Base-by-base conservation (phyloP, 192 early-diverging fungal genomes). In the Rhizophagus sp. region DNA sequence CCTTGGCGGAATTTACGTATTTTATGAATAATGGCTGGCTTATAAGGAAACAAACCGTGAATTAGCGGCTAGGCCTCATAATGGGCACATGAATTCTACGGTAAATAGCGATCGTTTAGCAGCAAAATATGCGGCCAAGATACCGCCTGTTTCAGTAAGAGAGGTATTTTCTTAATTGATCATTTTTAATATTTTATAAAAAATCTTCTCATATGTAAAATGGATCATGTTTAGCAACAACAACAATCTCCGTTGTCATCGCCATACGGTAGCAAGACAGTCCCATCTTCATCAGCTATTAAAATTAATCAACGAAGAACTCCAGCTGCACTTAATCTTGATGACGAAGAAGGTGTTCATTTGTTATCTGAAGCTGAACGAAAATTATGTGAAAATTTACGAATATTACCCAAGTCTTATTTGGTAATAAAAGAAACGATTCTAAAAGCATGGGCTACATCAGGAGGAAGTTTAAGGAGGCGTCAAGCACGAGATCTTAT, bases 391-490 rank as follows among this genome's bases (percentile, higher is more conserved):
- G 88, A 90, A 41, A 90, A 86, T 8, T 82, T 99, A 65, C 91
- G 96, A 44, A 91, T 99, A 47, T 89, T 96, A 70, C 96, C 97
- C 6, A 87, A 91, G 27, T 92, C 97, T 9, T 99, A 99, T 73
- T 83, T 98, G 67, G 92, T 92, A 34, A 95, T 97, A 85, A 99
- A 99, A 84, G 97, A 97, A 63, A 91, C 93, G 7, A 87, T 98
- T 65, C 84, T 99, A 49, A 89, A 91, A 34, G 95, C 97, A 78
- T 96, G 95, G 81, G 94, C 92, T 8, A 90, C 89, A 25, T 81
- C 84, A 10, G 87, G 84, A 11, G 96, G 96, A 10, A 74, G 67
- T 5, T 85, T 99, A 77, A 88, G 90, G 68, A 88, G 94, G 66
- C 88, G 93, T 65, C 90, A 93, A 75, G 94, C 94, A 3, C 85